These are phyloP conservation scores for Aspergillus nomiae DNA, from an alignment of 2,329 filamentous ascomycete genomes.

Conservation along the genomic window DNA sequence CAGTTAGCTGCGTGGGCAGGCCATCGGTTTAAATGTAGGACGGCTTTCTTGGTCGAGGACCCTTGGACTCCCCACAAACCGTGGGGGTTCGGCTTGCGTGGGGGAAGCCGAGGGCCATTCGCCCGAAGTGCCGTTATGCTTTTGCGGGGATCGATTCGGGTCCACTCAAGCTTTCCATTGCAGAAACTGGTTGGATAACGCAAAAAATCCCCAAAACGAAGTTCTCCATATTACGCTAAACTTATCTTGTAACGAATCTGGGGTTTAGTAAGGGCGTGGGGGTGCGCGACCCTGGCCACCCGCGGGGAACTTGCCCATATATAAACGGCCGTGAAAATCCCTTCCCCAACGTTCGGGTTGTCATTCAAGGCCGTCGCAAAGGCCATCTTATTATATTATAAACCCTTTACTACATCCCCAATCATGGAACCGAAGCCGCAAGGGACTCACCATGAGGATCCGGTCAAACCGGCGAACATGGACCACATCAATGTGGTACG, in stretches of 20 bases:
- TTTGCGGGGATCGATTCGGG: not conserved
- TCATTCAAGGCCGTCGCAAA: not conserved
- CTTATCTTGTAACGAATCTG: not conserved
- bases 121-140: not conserved
- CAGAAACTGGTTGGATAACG: not conserved
- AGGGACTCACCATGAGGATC: slow-evolving; percentile 22
- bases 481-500: slow-evolving; percentile 22
- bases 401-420: too few species aligned
- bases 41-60: not conserved
- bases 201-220: too few species aligned
- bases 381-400: not conserved
- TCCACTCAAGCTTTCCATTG: not conserved
- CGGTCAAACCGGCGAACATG: slow-evolving; percentile 16
- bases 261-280: not conserved
- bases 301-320: not conserved
- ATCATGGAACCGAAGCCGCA: slow-evolving; percentile 9
- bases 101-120: slow-evolving; percentile 1
- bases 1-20: not conserved
- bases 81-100: not conserved
- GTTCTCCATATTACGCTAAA: not conserved
- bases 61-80: not conserved
- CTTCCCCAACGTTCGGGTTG: not conserved
- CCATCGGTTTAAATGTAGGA: not conserved
- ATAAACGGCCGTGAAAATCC: not conserved
- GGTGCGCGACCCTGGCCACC: not conserved